Percentiles rank a stretch among this genome's conserved stretches.
phyloP scores from a whole-genome alignment of 441 rosid genomes.

The Breynia disticha region DNA sequence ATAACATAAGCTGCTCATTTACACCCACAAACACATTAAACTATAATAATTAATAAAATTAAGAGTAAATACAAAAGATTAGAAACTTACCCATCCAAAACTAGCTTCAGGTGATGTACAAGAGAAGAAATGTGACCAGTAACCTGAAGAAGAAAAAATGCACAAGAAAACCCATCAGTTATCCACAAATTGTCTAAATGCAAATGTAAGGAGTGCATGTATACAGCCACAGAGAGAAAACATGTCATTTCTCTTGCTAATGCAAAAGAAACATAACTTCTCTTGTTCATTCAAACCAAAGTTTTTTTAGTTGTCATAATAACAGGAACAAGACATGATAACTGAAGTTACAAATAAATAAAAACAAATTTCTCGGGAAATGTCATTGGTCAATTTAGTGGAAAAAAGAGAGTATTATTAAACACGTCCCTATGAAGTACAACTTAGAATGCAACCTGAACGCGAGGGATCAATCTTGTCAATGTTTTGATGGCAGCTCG shows the following conservation, averaged over 20 bases:
- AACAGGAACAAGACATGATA: background rate
- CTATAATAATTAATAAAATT: background rate
- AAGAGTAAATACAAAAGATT: constrained; percentile 1
- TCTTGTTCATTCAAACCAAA: background rate
- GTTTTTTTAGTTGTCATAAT: background rate
- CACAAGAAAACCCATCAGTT: background rate
- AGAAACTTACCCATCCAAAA: constrained; percentile 88
- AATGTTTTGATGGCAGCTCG: constrained; percentile 92
- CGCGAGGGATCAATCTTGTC: constrained; percentile 97
- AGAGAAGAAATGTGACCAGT: constrained; percentile 94
- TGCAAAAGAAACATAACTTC: background rate
- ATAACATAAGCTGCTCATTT: no score
- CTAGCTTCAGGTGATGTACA: constrained; percentile 97
- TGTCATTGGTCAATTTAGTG: background rate
- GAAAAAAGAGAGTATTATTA: constrained; percentile 1
- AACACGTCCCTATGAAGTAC: background rate
- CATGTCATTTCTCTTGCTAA: background rate
- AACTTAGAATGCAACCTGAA: constrained; percentile 55
- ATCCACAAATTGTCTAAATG: background rate
- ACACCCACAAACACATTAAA: background rate
- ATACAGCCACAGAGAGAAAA: background rate
- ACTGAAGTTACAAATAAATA: background rate
- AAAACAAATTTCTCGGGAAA: background rate
- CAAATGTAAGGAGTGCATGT: background rate
- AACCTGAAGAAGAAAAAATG: constrained; percentile 45